Evolutionary conservation across 1,284 basidiomycete genomes (phyloP).

Genomic region (Gymnopus androsaceus): DNA sequence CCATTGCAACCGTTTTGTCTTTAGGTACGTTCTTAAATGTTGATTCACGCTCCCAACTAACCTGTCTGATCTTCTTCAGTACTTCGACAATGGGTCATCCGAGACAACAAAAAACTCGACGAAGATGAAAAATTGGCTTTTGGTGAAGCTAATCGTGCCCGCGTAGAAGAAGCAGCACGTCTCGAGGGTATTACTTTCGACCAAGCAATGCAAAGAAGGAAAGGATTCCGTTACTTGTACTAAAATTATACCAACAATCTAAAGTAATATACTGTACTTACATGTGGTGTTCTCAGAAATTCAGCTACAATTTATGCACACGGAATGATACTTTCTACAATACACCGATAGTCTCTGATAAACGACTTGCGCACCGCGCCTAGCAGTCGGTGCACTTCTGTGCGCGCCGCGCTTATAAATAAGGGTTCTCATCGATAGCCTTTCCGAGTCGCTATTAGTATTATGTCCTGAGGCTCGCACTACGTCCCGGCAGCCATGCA

Average conservation of each 20-base stretch:
- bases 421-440: no score
- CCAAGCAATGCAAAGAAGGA: conserved; percentile 49
- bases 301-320: no score
- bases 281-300: no score
- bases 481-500: no score
- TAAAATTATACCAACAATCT: conserved; percentile 24
- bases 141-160: conserved; percentile 38
- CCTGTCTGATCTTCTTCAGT: conserved; percentile 32
- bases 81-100: conserved; percentile 48
- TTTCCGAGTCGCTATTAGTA: no score
- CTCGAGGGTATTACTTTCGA: conserved; percentile 54
- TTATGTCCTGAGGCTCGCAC: no score
- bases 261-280: no score
- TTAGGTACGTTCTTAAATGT: conserved; percentile 32
- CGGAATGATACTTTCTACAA: no score
- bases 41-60: conserved; percentile 2
- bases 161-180: conserved; percentile 51
- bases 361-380: no score
- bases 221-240: conserved; percentile 50
- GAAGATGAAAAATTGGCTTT: conserved; percentile 44
- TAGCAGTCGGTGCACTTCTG: no score
- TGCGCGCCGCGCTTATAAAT: no score
- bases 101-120: conserved; percentile 46
- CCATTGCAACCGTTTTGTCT: conserved; percentile 37
- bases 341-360: no score